These are phyloP conservation scores for Aspergillus floridensis DNA, from an alignment of 2,329 filamentous ascomycete species.

Conservation along the genomic window DNA sequence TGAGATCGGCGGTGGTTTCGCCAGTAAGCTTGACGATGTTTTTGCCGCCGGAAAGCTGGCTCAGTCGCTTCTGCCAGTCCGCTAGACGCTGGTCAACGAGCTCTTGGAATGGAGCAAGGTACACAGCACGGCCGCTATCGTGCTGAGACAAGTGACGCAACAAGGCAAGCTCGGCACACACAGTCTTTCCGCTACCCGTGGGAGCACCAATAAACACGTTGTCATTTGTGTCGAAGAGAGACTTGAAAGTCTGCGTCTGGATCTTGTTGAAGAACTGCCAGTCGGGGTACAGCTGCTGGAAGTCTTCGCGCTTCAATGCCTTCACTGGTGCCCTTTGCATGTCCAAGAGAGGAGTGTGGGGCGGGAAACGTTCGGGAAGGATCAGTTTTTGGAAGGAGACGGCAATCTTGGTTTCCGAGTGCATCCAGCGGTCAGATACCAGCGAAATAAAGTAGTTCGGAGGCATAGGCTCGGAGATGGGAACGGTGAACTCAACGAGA, in stretches of 20 bases:
- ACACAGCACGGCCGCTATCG: slow-evolving; percentile 76
- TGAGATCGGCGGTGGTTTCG: slow-evolving; percentile 86
- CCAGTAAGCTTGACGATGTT: slow-evolving; percentile 90
- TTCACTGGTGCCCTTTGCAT: slow-evolving; percentile 87
- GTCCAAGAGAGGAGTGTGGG: slow-evolving; percentile 88
- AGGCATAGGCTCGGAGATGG: slow-evolving; percentile 95
- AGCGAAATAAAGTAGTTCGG: slow-evolving; percentile 98
- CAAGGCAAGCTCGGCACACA: slow-evolving; percentile 92
- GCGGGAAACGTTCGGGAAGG: slow-evolving; percentile 90
- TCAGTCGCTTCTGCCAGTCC: slow-evolving; percentile 80
- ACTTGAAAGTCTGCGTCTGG: slow-evolving; percentile 95
- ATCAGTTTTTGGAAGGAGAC: slow-evolving; percentile 95
- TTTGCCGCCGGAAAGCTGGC: slow-evolving; percentile 74
- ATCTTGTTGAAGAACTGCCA: slow-evolving; percentile 95
- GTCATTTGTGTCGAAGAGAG: slow-evolving; percentile 83
- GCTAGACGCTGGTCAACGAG: slow-evolving; percentile 76
- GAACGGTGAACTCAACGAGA: slow-evolving; percentile 91
- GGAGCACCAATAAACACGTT: slow-evolving; percentile 93
- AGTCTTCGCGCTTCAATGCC: slow-evolving; percentile 83
- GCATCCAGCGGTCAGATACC: slow-evolving; percentile 96
- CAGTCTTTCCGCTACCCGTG: slow-evolving; percentile 92
- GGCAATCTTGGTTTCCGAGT: slow-evolving; percentile 87
- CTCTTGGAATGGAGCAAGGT: slow-evolving; percentile 92
- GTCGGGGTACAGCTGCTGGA: slow-evolving; percentile 73
- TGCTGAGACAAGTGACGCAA: slow-evolving; percentile 79